These are phyloP conservation scores for Simmondsia chinensis DNA, from an alignment of 148 eudicot genomes.

Conservation along the genomic window DNA sequence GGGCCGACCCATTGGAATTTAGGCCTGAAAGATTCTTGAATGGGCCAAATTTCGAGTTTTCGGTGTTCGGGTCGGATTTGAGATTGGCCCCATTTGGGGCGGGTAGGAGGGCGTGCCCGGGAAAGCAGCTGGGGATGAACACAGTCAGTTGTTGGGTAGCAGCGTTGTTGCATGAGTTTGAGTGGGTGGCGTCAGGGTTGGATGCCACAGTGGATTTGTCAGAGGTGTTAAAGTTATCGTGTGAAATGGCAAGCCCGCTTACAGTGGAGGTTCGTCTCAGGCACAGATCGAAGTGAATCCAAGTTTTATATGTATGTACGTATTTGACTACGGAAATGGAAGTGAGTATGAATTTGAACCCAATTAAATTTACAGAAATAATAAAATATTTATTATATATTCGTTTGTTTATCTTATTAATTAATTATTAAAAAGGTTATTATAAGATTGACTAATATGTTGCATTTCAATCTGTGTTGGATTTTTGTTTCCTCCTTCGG, in stretches of 20 bases:
- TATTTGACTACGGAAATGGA: too few relatives aligned
- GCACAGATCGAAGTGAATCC: too few relatives aligned
- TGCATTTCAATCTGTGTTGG: too few relatives aligned
- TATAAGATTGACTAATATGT: too few relatives aligned
- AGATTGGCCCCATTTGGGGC: slow-evolving; percentile 71
- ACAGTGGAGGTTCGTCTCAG: slow-evolving; percentile 17
- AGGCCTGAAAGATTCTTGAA: slow-evolving; percentile 45
- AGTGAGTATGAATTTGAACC: too few relatives aligned
- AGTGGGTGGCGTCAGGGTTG: slow-evolving; percentile 19
- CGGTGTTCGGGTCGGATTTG: slow-evolving; percentile 49
- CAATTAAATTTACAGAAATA: too few relatives aligned
- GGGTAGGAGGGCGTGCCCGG: slow-evolving; percentile 60
- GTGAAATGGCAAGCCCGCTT: slow-evolving; percentile 69
- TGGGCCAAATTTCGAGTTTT: slow-evolving; percentile 15
- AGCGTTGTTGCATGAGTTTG: slow-evolving; percentile 33
- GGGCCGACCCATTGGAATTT: slow-evolving; percentile 42
- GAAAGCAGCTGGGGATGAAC: slow-evolving; percentile 43
- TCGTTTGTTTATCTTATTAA: too few relatives aligned
- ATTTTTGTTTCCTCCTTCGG: too few relatives aligned
- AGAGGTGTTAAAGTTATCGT: slow-evolving; percentile 44
- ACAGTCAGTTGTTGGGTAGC: slow-evolving; percentile 61
- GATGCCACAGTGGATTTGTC: slow-evolving; percentile 34
- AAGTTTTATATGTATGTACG: too few relatives aligned
- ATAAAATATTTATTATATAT: too few relatives aligned
- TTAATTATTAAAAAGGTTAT: too few relatives aligned